phyloP scores from a whole-genome alignment of 2,329 filamentous ascomycete species.

The Aspergillus versicolor region DNA sequence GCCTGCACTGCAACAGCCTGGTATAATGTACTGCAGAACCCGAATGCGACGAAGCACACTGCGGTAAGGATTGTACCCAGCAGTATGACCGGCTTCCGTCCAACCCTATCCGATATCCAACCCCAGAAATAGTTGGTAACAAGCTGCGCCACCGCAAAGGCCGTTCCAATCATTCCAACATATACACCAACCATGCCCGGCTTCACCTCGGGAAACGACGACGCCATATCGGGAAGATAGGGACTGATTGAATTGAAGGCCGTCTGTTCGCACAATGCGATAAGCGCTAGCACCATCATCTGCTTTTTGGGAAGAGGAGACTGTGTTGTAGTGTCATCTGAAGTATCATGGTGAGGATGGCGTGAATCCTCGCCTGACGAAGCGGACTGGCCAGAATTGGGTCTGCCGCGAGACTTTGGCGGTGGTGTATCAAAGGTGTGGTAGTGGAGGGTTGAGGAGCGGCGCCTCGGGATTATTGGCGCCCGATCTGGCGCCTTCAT shows the following conservation, averaged over 20 bases:
- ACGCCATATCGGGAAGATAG: slow-evolving; percentile 91
- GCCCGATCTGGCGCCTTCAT: slow-evolving; percentile 32
- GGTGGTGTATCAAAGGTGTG: slow-evolving; percentile 50
- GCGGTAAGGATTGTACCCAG: slow-evolving; percentile 80
- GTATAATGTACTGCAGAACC: slow-evolving; percentile 78
- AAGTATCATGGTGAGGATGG: slow-evolving; percentile 26
- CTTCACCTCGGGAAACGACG: slow-evolving; percentile 77
- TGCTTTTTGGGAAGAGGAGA: slow-evolving; percentile 81
- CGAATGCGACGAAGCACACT: slow-evolving; percentile 79
- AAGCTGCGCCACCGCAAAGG: slow-evolving; percentile 90
- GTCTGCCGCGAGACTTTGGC: slow-evolving; percentile 47
- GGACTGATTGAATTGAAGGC: slow-evolving; percentile 95
- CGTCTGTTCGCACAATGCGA: slow-evolving; percentile 91
- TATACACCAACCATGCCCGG: slow-evolving; percentile 74
- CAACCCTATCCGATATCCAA: slow-evolving; percentile 74
- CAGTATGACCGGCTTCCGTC: slow-evolving; percentile 78
- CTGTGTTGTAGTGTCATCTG: slow-evolving; percentile 28
- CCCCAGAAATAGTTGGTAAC: slow-evolving; percentile 92
- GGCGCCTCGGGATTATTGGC: slow-evolving; percentile 39
- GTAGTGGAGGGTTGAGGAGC: slow-evolving; percentile 47
- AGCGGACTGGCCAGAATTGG: slow-evolving; percentile 42
- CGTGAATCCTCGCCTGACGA: slow-evolving; percentile 36
- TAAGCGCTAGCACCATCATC: slow-evolving; percentile 78
- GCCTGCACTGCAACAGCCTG: slow-evolving; percentile 84
- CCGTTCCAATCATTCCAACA: slow-evolving; percentile 84